Base-by-base conservation (phyloP, 306 rosid genomes). In the Quercus berberidifolia region DNA sequence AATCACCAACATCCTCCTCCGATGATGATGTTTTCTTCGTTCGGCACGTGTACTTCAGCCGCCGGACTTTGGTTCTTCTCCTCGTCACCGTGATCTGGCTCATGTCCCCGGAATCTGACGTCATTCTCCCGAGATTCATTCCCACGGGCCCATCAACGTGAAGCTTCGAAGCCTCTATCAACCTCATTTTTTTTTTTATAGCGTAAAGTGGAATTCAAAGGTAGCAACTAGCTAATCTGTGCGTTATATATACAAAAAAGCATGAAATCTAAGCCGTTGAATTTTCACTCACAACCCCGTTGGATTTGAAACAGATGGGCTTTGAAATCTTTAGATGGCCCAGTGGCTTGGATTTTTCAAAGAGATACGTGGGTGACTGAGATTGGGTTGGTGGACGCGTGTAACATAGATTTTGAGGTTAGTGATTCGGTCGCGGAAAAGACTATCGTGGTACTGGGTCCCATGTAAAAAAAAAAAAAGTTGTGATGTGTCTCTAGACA, bases 291-390 rank as follows among this genome's bases (percentile, higher is more conserved):
- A 0, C 1, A 4, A 3, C 15, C n/a, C 33, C 4, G 69, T 25
- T 21, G 38, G 89, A 88, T 85, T 59, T 3, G 59, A 51, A 83
- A 89, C 97, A 89, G 78, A 71, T 87, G 85, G 86, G 83, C 3
- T 38, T 38, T 7, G 11, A 38, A 38, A 38, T 38, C 46, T 38
- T 14, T 3, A 0, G 2, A 46, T 2, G 85, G 88, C 81, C 38
- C 38, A 5, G 7, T 5, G 38, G 49, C 64, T 83, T 84, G 81
- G 85, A 79, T 78, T 79, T 79, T 80, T 2, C 33, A 19, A 71
- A 56, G 4, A 11, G 62, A 74, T 86, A 91, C 91, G 97, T 94
- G 99, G 94, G 81, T 92, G 96, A 93, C 3, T 17, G 21, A 38
- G 95, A 92, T 81, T 4, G 3, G 11, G 0, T 5, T 11, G 0